A percentile compares a stretch with the other conserved stretches of the same genome.
Conservation (phyloP, 768 basidiomycete genomes). For the Mycena polygramma region DNA sequence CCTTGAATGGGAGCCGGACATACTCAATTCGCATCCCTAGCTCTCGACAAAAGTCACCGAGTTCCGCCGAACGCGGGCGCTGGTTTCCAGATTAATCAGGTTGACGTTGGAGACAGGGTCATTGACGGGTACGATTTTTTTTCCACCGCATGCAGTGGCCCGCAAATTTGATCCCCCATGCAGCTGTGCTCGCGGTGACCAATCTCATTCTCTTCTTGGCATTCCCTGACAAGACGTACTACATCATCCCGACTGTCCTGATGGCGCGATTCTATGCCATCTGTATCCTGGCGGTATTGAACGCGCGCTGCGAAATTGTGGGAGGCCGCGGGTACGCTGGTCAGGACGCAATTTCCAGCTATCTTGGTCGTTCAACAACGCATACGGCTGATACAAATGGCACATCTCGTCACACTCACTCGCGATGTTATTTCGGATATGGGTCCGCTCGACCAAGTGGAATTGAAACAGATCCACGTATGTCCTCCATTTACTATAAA, state of each 20-base stretch:
- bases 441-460: not conserved
- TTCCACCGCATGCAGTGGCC: no score
- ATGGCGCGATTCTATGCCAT: not conserved
- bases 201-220: not conserved
- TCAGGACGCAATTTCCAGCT: no score
- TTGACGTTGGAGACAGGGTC: not conserved
- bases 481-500: not conserved
- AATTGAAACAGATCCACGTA: not conserved
- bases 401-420: not conserved
- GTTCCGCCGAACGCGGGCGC: not conserved
- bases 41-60: not conserved
- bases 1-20: no score
- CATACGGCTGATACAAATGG: not conserved
- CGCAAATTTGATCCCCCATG: not conserved
- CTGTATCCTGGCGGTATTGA: not conserved
- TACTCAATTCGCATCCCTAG: not conserved
- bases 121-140: not conserved
- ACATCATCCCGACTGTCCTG: not conserved
- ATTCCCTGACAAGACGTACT: not conserved
- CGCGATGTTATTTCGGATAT: not conserved
- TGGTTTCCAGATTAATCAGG: not conserved
- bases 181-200: not conserved
- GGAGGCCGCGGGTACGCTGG: not conserved
- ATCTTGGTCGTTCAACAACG: not conserved
- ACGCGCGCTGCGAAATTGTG: not conserved